Conservation (phyloP, 2,329 filamentous ascomycete species). For the Thielaviopsis euricoi region DNA sequence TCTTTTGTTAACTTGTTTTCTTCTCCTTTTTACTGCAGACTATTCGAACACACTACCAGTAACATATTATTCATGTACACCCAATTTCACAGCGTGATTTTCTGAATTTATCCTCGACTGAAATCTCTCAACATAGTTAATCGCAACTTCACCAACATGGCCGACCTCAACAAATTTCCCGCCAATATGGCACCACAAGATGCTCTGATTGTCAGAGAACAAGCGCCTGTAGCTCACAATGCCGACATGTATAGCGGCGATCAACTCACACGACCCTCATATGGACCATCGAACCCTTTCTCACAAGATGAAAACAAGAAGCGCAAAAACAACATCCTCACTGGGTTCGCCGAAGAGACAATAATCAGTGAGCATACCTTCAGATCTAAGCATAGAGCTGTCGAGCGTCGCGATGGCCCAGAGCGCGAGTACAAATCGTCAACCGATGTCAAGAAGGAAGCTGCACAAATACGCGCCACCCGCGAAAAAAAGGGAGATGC, state of each 20-base stretch:
- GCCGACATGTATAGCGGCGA: conserved; percentile 54
- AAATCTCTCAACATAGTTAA: background rate
- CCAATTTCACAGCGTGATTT: background rate
- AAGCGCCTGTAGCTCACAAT: conserved; percentile 39
- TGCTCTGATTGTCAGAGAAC: conserved; percentile 39
- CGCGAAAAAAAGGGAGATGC: conserved; percentile 76
- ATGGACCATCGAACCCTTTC: conserved; percentile 63
- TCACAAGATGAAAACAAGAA: conserved; percentile 50
- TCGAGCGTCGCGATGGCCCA: conserved; percentile 49
- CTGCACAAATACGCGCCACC: conserved; percentile 50
- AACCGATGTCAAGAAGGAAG: conserved; percentile 50
- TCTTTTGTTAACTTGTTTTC: too few relatives aligned
- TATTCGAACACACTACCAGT: background rate
- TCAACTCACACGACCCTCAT: conserved; percentile 46
- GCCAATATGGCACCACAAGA: conserved; percentile 50
- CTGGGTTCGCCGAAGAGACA: conserved; percentile 76
- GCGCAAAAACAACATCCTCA: conserved; percentile 53
- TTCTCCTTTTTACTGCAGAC: background rate
- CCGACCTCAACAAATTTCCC: conserved; percentile 46
- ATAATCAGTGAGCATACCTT: conserved; percentile 85
- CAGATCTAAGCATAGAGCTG: conserved; percentile 67
- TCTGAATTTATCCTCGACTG: background rate
- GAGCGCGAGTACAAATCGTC: conserved; percentile 39
- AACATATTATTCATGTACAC: background rate
- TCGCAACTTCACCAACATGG: conserved; percentile 28